Conservation (phyloP, 2,329 filamentous ascomycete genomes). For the Talaromyces piceae region DNA sequence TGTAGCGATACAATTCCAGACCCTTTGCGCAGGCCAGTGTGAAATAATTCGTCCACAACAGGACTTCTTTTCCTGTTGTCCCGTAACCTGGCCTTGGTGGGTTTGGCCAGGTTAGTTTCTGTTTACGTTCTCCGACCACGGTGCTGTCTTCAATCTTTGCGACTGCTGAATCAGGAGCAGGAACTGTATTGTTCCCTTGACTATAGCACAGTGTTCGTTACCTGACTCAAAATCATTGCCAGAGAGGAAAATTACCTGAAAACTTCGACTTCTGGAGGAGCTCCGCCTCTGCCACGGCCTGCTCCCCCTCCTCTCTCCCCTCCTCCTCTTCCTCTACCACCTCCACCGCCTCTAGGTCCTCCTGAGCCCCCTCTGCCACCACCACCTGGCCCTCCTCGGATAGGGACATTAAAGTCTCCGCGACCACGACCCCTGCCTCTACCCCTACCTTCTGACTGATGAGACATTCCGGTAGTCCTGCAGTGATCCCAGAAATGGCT, state of each 20-base stretch:
- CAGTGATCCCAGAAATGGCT: too few species aligned
- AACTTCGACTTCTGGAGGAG: constrained; percentile 5
- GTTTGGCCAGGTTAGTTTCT: constrained; percentile 13
- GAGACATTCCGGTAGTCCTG: too few species aligned
- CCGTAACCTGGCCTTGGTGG: constrained; percentile 13
- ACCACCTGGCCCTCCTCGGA: too few species aligned
- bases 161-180: constrained; percentile 1
- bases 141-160: constrained; percentile 2
- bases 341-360: too few species aligned
- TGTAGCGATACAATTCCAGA: constrained; percentile 26
- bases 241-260: background rate
- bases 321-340: background rate
- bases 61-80: constrained; percentile 7
- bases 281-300: constrained; percentile 16
- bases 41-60: constrained; percentile 16
- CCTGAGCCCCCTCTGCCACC: too few species aligned
- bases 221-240: background rate
- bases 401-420: too few species aligned
- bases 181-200: background rate
- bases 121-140: background rate
- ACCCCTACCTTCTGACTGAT: too few species aligned
- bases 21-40: constrained; percentile 20
- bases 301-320: constrained; percentile 12
- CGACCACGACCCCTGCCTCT: too few species aligned
- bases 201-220: background rate